These are phyloP conservation scores for Trichoderma asperelloides DNA, from an alignment of 495 filamentous ascomycete genomes.

Conservation along the genomic window DNA sequence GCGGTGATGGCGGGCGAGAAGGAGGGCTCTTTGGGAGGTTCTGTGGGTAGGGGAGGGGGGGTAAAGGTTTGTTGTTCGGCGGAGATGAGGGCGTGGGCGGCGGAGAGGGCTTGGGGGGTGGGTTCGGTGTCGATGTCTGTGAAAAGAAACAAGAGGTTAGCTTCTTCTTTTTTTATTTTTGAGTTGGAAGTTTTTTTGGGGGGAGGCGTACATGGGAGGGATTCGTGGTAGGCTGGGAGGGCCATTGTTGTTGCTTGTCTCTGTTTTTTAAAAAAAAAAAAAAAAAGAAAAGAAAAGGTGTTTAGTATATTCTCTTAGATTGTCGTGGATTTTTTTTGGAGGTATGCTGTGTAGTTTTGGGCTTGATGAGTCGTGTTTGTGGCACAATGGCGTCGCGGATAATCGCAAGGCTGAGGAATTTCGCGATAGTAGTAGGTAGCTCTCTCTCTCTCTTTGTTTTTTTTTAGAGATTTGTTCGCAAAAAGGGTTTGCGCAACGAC, in stretches of 20 bases:
- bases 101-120: constrained; percentile 46
- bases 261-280: too few relatives aligned
- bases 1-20: constrained; percentile 55
- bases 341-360: background rate
- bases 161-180: background rate
- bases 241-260: background rate
- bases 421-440: background rate
- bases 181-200: background rate
- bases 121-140: constrained; percentile 65
- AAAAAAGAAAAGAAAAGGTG: too few relatives aligned
- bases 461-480: background rate
- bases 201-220: constrained; percentile 65
- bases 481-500: background rate
- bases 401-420: background rate
- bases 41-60: constrained; percentile 35
- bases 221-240: constrained; percentile 49
- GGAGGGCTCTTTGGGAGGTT: constrained; percentile 12
- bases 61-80: constrained; percentile 37
- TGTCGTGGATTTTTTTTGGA: background rate
- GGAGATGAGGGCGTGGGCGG: constrained; percentile 55
- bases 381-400: background rate
- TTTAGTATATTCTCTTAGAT: background rate
- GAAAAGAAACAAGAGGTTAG: constrained; percentile 16
- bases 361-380: background rate
- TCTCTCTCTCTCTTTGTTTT: background rate